These are phyloP conservation scores for Lantana camara DNA, from an alignment of 257 asterid species.

Conservation along the genomic window DNA sequence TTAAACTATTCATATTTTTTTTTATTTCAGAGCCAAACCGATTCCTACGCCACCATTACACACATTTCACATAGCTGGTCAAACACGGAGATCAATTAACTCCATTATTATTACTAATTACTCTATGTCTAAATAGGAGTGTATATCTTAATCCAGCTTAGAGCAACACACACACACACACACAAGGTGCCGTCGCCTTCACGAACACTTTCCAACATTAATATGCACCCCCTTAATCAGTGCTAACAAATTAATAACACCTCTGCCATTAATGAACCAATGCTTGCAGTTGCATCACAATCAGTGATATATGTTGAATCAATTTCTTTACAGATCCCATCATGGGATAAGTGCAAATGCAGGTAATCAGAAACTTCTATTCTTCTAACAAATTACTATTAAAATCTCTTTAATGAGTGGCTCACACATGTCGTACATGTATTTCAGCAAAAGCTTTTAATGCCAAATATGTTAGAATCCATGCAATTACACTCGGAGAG, in stretches of 20 bases:
- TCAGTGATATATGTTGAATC: constrained; percentile 32
- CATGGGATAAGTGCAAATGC: constrained; percentile 30
- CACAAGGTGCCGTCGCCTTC: constrained; percentile 61
- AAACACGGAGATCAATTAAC: constrained; percentile 46
- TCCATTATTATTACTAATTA: too few species aligned
- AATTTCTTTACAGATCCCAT: constrained; percentile 26
- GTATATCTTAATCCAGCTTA: background rate
- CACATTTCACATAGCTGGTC: constrained; percentile 36
- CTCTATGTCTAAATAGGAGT: background rate
- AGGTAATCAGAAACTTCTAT: constrained; percentile 41
- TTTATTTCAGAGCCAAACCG: constrained; percentile 43
- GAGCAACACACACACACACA: constrained; percentile 17
- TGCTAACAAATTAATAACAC: too few species aligned
- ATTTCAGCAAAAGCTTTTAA: background rate
- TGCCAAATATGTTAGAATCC: constrained; percentile 1
- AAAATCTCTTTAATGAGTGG: background rate
- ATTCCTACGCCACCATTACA: constrained; percentile 40
- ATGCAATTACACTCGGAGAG: background rate
- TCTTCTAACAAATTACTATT: constrained; percentile 17
- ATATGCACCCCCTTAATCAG: constrained; percentile 17
- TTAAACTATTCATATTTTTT: background rate
- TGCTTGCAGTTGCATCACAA: constrained; percentile 27
- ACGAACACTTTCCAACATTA: constrained; percentile 47
- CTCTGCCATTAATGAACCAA: constrained; percentile 15
- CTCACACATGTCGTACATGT: constrained; percentile 9